A percentile compares a stretch with the other conserved stretches of the same genome.
Evolutionary conservation across 23 red algal species (phyloP).

Genomic region (Cyanidiococcus yangmingshanensis): DNA sequence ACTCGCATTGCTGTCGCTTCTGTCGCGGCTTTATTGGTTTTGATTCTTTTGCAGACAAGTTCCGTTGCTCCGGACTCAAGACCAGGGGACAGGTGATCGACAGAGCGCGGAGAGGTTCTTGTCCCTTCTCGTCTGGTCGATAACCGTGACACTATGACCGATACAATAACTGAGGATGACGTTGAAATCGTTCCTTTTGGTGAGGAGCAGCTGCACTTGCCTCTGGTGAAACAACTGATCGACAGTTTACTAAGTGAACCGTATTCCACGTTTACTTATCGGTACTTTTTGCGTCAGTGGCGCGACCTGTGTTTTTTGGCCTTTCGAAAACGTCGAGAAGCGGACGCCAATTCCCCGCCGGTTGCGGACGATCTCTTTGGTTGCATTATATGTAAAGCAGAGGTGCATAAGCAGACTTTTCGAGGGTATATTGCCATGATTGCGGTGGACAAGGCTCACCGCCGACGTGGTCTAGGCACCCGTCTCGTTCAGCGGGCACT

Average conservation of each 20-base stretch:
- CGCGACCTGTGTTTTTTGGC: constrained; percentile 64
- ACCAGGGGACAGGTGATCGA: no score
- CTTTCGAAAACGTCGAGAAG: background rate
- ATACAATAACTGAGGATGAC: no score
- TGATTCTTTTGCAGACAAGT: no score
- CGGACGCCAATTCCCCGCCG: background rate
- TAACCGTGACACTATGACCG: no score
- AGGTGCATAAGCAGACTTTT: background rate
- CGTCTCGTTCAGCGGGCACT: constrained; percentile 54
- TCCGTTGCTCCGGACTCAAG: no score
- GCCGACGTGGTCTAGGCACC: constrained; percentile 59
- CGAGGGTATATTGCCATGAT: constrained; percentile 99
- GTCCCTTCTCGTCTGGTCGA: no score
- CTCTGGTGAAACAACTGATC: constrained; percentile 18
- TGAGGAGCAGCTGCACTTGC: background rate
- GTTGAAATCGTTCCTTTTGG: background rate
- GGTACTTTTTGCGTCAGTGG: constrained; percentile 95
- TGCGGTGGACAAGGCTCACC: constrained; percentile 52
- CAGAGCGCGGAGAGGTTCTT: no score
- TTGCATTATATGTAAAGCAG: constrained; percentile 25
- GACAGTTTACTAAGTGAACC: constrained; percentile 85
- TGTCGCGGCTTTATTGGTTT: no score
- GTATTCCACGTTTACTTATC: constrained; percentile 97
- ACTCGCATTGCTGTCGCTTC: no score
- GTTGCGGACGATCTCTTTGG: background rate